phyloP scores from a whole-genome alignment of 768 basidiomycete species.

The Leccinellum albellum region DNA sequence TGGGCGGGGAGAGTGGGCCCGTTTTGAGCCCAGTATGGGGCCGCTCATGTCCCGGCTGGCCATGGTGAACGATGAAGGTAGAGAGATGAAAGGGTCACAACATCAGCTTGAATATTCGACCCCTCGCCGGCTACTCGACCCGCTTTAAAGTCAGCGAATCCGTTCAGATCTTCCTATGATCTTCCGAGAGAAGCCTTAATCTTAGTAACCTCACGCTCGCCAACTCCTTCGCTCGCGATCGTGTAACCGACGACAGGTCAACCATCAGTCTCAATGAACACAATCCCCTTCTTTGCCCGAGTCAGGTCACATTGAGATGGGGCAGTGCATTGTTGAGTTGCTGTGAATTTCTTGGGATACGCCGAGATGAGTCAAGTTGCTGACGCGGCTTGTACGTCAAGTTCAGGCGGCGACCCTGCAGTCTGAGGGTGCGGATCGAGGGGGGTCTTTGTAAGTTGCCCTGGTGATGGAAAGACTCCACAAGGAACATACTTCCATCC shows the following conservation, averaged over 20 bases:
- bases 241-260: neutral
- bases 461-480: neutral
- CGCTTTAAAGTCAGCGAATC: slow-evolving; percentile 29
- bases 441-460: neutral
- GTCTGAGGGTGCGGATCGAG: slow-evolving; percentile 13
- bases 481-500: neutral
- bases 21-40: slow-evolving; percentile 25
- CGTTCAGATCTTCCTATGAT: neutral
- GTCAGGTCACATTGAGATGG: neutral
- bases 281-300: neutral
- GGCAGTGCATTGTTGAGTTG: neutral
- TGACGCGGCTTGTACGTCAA: slow-evolving; percentile 17
- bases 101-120: slow-evolving; percentile 1
- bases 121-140: slow-evolving; percentile 13
- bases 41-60: slow-evolving; percentile 17
- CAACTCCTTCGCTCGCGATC: neutral
- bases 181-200: slow-evolving; percentile 2
- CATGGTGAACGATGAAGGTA: slow-evolving; percentile 16
- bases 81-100: slow-evolving; percentile 1
- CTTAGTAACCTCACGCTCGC: neutral
- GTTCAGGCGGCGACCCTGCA: slow-evolving; percentile 8
- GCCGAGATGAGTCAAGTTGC: slow-evolving; percentile 23
- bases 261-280: neutral
- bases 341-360: neutral
- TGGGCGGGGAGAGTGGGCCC: slow-evolving; percentile 30